Conservation (phyloP, 495 filamentous ascomycete genomes). For the Podospora conica region DNA sequence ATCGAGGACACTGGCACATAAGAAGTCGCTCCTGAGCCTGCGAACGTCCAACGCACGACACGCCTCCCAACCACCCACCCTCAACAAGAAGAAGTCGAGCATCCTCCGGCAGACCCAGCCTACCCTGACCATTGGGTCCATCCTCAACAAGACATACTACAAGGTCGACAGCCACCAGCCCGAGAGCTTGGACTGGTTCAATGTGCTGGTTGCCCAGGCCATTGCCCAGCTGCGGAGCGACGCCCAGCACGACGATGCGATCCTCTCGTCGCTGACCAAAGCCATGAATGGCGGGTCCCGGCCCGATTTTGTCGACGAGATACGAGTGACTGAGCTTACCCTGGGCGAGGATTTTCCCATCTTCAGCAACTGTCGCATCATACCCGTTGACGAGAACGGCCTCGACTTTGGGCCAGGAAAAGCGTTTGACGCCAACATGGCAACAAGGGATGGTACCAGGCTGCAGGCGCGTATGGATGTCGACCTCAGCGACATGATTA, state of each 20-base stretch:
- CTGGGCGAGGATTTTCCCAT: constrained; percentile 97
- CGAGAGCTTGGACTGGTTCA: constrained; percentile 99
- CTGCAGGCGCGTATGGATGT: constrained; percentile 97
- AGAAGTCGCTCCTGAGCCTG: constrained; percentile 58
- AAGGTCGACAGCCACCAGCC: constrained; percentile 93
- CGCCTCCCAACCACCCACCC: constrained; percentile 28
- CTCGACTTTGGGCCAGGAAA: constrained; percentile 44
- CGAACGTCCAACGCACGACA: constrained; percentile 36
- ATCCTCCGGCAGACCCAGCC: constrained; percentile 61
- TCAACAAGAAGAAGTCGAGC: constrained; percentile 71
- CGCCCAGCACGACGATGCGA: constrained; percentile 82
- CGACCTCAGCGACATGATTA: constrained; percentile 90
- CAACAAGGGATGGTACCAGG: constrained; percentile 54
- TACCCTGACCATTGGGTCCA: constrained; percentile 69
- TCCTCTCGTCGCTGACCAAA: constrained; percentile 86
- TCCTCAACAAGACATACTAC: constrained; percentile 95
- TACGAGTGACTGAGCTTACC: constrained; percentile 85
- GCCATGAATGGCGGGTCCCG: constrained; percentile 79
- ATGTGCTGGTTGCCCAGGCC: constrained; percentile 93
- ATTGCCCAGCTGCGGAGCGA: constrained; percentile 92
- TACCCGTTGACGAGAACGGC: constrained; percentile 69
- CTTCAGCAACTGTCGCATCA: constrained; percentile 95
- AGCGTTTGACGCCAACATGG: constrained; percentile 39
- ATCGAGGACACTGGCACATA: constrained; percentile 56
- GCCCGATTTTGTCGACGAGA: constrained; percentile 87